Evolutionary conservation across 2,329 filamentous ascomycete genomes (phyloP), one percentile per base, ranked within the genome.

Genomic region (Scolecobasidium constrictum): DNA sequence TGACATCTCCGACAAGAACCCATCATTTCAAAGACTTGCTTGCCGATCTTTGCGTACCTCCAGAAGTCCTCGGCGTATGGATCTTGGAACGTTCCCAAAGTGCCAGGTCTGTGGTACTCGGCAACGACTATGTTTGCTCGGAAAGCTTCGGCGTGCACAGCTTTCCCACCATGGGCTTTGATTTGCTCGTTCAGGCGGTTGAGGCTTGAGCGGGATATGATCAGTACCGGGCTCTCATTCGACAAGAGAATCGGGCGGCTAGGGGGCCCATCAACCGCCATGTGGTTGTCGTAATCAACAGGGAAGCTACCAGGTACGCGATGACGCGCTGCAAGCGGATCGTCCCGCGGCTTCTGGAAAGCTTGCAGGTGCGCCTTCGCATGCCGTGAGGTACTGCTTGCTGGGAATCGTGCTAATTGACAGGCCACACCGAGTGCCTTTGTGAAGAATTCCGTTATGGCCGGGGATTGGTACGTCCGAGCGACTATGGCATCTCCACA

Each of bases 141-240:
- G 58, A 96, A 98, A 2, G 86, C 80, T 31, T 83, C 77, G 3
- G 83, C 74, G 17, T 77, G 70, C 3, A 87, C 78, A 0, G 74
- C 68, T 48, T 72, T 77, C n/a, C 77, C 76, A 16, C 74, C 74
- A n/a, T 65, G 69, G 3, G 63, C 60, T 42, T 65, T 71, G 51
- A 96, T 92, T 11, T 77, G 68, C 46, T 73, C 66, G 54, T 96
- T 96, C 5, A 96, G 64, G 2, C 72, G 73, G 37, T 85, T 78
- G 38, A 96, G 73, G 51, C 87, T 95, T 7, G 83, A 78, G 42
- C 77, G 73, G 16, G 85, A 86, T 44, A 96, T 81, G 37, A 86
- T 75, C 1, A 98, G 72, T 35, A 98, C 93, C 0, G 92, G 90
- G 42, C 86, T 94, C 61, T 96, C 92, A 57, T 98, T 98, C 18